These are phyloP conservation scores for Clathrospora elynae DNA, from an alignment of 2,329 filamentous ascomycete genomes.

Conservation along the genomic window DNA sequence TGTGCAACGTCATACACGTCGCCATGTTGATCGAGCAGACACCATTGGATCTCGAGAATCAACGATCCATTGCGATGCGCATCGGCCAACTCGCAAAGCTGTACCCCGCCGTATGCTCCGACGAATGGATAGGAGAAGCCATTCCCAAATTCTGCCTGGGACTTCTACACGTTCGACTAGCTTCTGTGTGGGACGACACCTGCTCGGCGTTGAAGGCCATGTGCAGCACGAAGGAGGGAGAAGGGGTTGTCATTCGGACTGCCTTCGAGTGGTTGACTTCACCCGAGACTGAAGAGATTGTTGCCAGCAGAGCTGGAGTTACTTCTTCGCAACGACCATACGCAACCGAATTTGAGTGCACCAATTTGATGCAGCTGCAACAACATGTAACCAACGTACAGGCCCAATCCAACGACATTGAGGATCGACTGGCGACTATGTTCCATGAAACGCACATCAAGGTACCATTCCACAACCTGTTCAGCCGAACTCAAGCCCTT, in stretches of 20 bases:
- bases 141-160: slow-evolving; percentile 87
- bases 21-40: slow-evolving; percentile 83
- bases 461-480: slow-evolving; percentile 57
- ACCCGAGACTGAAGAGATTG: slow-evolving; percentile 15
- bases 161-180: slow-evolving; percentile 81
- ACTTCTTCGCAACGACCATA: slow-evolving; percentile 34
- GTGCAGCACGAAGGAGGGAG: slow-evolving; percentile 70
- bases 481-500: slow-evolving; percentile 76
- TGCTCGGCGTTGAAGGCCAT: slow-evolving; percentile 77
- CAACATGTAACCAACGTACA: slow-evolving; percentile 23
- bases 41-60: slow-evolving; percentile 75
- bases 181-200: slow-evolving; percentile 86
- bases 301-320: slow-evolving; percentile 10
- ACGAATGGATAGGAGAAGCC: slow-evolving; percentile 70
- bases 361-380: slow-evolving; percentile 66
- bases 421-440: slow-evolving; percentile 62
- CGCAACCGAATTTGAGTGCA: slow-evolving; percentile 82
- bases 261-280: slow-evolving; percentile 75
- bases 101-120: slow-evolving; percentile 65
- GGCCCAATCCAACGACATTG: slow-evolving; percentile 20
- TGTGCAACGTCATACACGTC: slow-evolving; percentile 60
- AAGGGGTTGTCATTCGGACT: slow-evolving; percentile 71
- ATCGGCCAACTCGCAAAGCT: slow-evolving; percentile 74
- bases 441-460: slow-evolving; percentile 69
- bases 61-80: slow-evolving; percentile 80